Conservation (phyloP, 768 basidiomycete genomes). For the Suillus luteus region DNA sequence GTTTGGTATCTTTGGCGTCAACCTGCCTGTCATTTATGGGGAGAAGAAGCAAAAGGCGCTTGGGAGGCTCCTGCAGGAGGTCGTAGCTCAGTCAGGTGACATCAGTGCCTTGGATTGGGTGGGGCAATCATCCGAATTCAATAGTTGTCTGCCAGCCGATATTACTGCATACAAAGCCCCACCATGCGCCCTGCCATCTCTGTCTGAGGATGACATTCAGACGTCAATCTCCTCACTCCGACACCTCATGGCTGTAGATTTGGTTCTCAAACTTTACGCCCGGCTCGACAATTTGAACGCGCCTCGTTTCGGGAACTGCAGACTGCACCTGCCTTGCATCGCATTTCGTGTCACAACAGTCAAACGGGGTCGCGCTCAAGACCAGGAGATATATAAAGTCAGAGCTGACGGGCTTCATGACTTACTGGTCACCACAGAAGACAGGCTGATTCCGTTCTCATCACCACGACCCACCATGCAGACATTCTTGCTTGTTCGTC, state of each 20-base stretch:
- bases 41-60: background rate
- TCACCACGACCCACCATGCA: background rate
- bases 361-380: background rate
- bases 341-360: background rate
- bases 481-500: background rate
- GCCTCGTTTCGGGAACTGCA: background rate
- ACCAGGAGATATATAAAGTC: background rate
- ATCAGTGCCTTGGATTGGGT: background rate
- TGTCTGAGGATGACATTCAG: background rate
- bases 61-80: background rate
- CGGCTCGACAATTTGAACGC: background rate
- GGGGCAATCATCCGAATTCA: conserved; percentile 1
- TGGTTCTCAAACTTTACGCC: background rate
- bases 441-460: background rate
- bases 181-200: background rate
- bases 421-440: background rate
- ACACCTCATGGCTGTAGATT: background rate
- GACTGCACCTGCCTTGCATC: background rate
- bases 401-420: background rate
- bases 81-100: background rate
- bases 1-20: background rate
- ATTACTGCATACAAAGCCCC: background rate
- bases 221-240: background rate
- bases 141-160: background rate
- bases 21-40: background rate